Conservation (phyloP, 1,139 yeast species). For the Taphrina pruni region DNA sequence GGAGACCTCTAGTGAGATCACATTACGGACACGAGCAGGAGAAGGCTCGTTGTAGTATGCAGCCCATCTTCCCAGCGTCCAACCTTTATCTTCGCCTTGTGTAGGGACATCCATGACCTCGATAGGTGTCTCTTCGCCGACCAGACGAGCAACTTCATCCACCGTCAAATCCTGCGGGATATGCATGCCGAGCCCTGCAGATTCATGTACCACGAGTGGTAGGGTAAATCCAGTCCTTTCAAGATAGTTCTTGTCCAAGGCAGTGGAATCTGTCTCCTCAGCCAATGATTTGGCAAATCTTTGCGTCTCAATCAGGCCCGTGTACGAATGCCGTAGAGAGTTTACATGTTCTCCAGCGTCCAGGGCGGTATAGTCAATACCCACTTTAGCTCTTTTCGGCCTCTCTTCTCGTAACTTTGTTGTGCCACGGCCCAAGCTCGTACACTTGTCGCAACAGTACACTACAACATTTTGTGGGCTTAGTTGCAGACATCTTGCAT, state of each 20-base stretch:
- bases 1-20: slow-evolving; percentile 79
- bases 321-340: slow-evolving; percentile 68
- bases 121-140: slow-evolving; percentile 69
- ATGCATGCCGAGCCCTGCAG: slow-evolving; percentile 54
- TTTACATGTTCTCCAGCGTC: slow-evolving; percentile 76
- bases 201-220: slow-evolving; percentile 55
- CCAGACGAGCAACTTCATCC: slow-evolving; percentile 61
- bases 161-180: slow-evolving; percentile 61
- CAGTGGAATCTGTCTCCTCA: slow-evolving; percentile 49
- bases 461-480: background rate
- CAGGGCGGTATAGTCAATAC: slow-evolving; percentile 72
- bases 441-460: slow-evolving; percentile 13
- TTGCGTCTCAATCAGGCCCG: slow-evolving; percentile 52
- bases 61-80: slow-evolving; percentile 78
- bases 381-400: slow-evolving; percentile 33
- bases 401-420: slow-evolving; percentile 24
- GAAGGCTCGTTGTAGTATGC: slow-evolving; percentile 65
- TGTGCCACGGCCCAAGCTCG: slow-evolving; percentile 3
- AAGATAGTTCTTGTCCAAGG: slow-evolving; percentile 56
- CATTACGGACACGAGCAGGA: slow-evolving; percentile 68
- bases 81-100: slow-evolving; percentile 65
- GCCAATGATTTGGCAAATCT: slow-evolving; percentile 46
- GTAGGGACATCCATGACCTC: slow-evolving; percentile 87
- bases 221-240: slow-evolving; percentile 50
- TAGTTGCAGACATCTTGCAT: slow-evolving; percentile 18